Base-by-base conservation (phyloP, 2,329 filamentous ascomycete species). In the Moelleriella libera region DNA sequence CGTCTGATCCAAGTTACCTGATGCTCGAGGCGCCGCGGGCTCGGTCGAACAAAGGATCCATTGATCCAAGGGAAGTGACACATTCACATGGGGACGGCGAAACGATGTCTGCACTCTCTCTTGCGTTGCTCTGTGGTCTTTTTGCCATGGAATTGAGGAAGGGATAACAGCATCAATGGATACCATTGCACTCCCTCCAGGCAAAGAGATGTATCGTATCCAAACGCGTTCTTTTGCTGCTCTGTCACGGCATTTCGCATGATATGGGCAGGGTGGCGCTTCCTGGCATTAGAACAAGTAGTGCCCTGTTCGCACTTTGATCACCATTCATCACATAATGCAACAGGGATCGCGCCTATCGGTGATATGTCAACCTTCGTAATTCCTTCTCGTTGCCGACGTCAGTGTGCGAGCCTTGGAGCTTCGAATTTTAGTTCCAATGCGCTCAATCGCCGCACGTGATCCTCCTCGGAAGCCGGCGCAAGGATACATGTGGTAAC, bases 191-290 rank as follows among this genome's bases (percentile, higher is more conserved):
- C 5, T 14, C 42, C 45, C 46, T 9, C 21, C 59, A 53, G 67
- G 69, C 71, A 74, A 61, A 60, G 65, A 78, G 75, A 77, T 66
- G 76, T 80, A 80, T 78, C 73, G 73, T 79, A 78, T 77, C 75
- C 70, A 67, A 74, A 78, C 75, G 75, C 75, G 64, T 65, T 43
- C 43, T 48, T 28, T 41, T 12, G 34, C 34, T 9, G 9, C 8
- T 39, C 12, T 21, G 21, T 21, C 21, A 21, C 21, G 21, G 21
- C n/a, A n/a, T n/a, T n/a, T n/a, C n/a, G n/a, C n/a, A n/a, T n/a
- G n/a, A n/a, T 21, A 21, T 21, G 21, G 21, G 21, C 21, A 21
- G 21, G 2, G 21, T 2, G 21, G 21, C 21, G 21, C 21, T 21
- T 21, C 21, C 21, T 21, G 21, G 21, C 2, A 21, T 21, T 21